phyloP scores from a whole-genome alignment of 1,139 yeast genomes.

The Yamadazyma dendronema region DNA sequence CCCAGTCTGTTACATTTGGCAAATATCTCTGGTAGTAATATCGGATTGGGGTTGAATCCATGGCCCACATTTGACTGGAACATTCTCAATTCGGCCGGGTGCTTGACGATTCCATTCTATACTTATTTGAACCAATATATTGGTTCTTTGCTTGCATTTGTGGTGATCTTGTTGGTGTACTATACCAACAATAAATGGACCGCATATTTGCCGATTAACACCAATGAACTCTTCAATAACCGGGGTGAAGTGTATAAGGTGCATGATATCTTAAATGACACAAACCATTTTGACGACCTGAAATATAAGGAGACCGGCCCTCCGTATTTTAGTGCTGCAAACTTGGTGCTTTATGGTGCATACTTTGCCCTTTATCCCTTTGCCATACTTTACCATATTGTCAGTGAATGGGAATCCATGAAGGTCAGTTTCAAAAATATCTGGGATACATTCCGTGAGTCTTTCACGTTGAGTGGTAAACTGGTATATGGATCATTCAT shows the following conservation, averaged over 20 bases:
- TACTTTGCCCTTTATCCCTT: constrained; percentile 43
- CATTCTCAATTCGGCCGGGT: constrained; percentile 35
- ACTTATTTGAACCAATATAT: constrained; percentile 36
- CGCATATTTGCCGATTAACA: constrained; percentile 38
- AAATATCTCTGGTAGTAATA: constrained; percentile 36
- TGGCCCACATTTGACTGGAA: constrained; percentile 49
- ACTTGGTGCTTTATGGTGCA: constrained; percentile 42
- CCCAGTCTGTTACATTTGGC: constrained; percentile 40
- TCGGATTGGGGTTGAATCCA: constrained; percentile 46
- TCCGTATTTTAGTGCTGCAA: constrained; percentile 45
- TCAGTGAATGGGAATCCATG: constrained; percentile 47
- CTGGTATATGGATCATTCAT: constrained; percentile 47
- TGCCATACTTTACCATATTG: constrained; percentile 37
- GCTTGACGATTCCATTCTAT: constrained; percentile 43
- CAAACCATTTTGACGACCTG: constrained; percentile 29
- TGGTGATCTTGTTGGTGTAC: constrained; percentile 30
- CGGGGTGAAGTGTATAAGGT: constrained; percentile 34
- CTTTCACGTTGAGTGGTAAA: constrained; percentile 34
- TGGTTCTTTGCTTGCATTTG: constrained; percentile 35
- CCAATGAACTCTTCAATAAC: constrained; percentile 36
- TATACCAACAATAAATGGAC: constrained; percentile 42
- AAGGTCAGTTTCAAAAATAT: constrained; percentile 39
- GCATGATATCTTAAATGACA: constrained; percentile 30
- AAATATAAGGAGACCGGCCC: constrained; percentile 38
- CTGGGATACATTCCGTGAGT: constrained; percentile 30